Evolutionary conservation across 2,329 filamentous ascomycete genomes (phyloP).

Genomic region (Trichophyton verrucosum): DNA sequence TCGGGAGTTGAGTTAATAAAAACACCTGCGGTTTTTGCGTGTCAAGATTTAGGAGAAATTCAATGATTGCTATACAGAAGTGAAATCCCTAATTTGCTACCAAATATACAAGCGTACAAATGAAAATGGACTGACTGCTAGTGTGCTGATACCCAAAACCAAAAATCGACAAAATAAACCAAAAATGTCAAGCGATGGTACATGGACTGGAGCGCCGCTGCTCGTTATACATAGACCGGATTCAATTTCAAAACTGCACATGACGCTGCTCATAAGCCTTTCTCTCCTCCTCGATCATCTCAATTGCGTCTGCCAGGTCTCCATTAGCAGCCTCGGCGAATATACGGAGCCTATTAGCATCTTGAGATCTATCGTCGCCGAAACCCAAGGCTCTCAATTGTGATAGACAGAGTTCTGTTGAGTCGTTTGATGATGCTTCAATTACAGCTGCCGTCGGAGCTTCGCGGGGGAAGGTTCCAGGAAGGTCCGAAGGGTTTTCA

Average conservation of each 20-base stretch:
- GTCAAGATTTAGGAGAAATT: no score
- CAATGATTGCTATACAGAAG: background rate
- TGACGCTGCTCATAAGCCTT: conserved; percentile 27
- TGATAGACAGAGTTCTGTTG: conserved; percentile 28
- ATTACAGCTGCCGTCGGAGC: background rate
- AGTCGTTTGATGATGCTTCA: background rate
- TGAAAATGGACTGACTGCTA: background rate
- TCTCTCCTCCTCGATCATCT: conserved; percentile 40
- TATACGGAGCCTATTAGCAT: conserved; percentile 28
- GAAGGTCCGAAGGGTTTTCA: conserved; percentile 8
- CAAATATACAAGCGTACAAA: background rate
- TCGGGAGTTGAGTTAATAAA: background rate
- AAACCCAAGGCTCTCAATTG: conserved; percentile 32
- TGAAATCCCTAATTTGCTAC: background rate
- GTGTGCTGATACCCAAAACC: background rate
- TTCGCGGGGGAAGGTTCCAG: conserved; percentile 20
- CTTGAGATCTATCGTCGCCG: conserved; percentile 24
- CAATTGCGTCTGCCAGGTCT: conserved; percentile 34
- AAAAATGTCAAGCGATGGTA: background rate
- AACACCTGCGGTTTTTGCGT: no score
- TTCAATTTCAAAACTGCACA: background rate
- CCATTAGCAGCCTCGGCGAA: conserved; percentile 36
- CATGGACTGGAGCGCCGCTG: background rate
- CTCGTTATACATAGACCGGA: background rate
- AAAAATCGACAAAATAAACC: background rate